A percentile compares a stretch with the other conserved stretches of the same genome.
These are phyloP conservation scores for Oryza nivara DNA, from an alignment of 176 grass and related monocot species.

Conservation along the genomic window DNA sequence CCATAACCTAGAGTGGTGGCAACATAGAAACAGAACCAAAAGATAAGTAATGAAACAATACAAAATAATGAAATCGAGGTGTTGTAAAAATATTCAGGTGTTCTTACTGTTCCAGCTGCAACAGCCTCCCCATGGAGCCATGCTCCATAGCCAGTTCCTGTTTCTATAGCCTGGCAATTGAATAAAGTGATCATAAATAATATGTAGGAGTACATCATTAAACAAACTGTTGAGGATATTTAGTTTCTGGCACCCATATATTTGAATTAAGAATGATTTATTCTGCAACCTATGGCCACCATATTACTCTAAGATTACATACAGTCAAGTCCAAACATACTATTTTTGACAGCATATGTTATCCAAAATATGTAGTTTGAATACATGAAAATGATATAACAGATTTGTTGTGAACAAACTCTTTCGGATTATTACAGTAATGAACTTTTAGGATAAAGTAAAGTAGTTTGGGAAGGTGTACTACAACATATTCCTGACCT, in stretches of 20 bases:
- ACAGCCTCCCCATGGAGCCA: conserved; percentile 97
- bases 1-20: conserved; percentile 73
- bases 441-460: neutral
- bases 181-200: conserved; percentile 24
- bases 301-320: no score
- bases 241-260: neutral
- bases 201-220: neutral
- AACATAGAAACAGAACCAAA: neutral
- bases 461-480: neutral
- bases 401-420: neutral
- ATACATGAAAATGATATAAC: neutral
- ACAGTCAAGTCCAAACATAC: neutral
- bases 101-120: conserved; percentile 80
- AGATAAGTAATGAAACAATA: conserved; percentile 22
- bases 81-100: neutral
- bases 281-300: neutral
- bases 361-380: neutral
- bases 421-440: neutral
- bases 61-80: conserved; percentile 18
- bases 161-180: conserved; percentile 84
- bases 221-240: conserved; percentile 10
- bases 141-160: conserved; percentile 75
- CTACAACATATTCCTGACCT: neutral
- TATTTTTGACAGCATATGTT: neutral
- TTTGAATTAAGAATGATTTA: neutral